Base-by-base conservation (phyloP, 306 rosid genomes). In the Comarum palustre region DNA sequence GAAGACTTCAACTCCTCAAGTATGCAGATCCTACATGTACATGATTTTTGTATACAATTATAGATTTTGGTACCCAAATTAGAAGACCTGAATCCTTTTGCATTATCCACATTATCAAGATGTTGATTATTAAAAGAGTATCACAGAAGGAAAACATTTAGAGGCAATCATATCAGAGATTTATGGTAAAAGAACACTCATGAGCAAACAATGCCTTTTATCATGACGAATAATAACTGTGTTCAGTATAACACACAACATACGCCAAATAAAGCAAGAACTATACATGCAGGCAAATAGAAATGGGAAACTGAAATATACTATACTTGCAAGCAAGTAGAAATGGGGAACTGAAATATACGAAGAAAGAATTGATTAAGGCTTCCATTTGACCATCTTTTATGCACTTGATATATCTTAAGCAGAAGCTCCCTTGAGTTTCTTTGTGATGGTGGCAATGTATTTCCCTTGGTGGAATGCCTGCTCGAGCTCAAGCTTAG, bases 401-500 rank as follows among this genome's bases (percentile, higher is more conserved):
- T 64, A 45, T 62, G 72, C 73, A 57, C 25, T 70, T 69, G 32
- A 32, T 29, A 62, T 48, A 48, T 52, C 27, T 82, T 68, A 90
- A 59, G 65, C 65, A 59, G 93, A 89, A 65, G 87, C 81, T 81
- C 83, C 89, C 89, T 93, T 93, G 81, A 93, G 97, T 84, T 89
- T 93, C 92, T 90, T 93, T 76, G 98, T 85, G 88, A 90, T 86
- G 75, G 88, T 46, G 75, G 97, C 98, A 61, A 93, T 72, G 75
- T 87, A 82, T 82, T 93, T 89, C 54, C 98, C 98, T 82, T 93
- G 98, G 83, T 93, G 97, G 82, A 90, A 89, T 47, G 98, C 98
- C 81, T 87, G 97, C 81, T 83, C 73, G 79, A 93, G 81, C 89
- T 90, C 98, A 39, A 93, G 96, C 75, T 81, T 82, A 27, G 86